A percentile compares a stretch with the other conserved stretches of the same genome.
These are phyloP conservation scores for Lipomyces starkeyi DNA, from an alignment of 805 yeast genomes.

Conservation along the genomic window DNA sequence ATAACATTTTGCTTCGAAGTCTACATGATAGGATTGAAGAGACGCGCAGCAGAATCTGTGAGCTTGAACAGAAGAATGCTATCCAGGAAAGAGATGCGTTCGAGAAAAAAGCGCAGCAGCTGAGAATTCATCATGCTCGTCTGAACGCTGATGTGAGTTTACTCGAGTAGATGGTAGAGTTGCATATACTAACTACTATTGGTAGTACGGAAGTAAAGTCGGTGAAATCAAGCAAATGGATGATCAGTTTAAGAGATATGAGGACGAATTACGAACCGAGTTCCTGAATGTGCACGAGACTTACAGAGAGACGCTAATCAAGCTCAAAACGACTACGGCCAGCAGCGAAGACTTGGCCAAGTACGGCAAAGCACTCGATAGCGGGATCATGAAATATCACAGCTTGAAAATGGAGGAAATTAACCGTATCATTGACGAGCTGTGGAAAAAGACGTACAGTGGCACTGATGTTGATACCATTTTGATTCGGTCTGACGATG, in stretches of 20 bases:
- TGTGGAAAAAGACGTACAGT: conserved; percentile 92
- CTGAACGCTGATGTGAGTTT: conserved; percentile 56
- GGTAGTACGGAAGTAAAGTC: conserved; percentile 66
- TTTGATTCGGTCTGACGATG: conserved; percentile 79
- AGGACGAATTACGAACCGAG: conserved; percentile 69
- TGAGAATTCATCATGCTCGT: conserved; percentile 57
- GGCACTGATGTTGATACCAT: conserved; percentile 96
- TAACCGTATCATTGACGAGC: conserved; percentile 82
- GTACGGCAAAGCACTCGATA: conserved; percentile 84
- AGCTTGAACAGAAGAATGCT: conserved; percentile 62
- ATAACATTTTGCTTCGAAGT: conserved; percentile 65
- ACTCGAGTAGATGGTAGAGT: neutral
- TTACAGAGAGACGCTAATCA: conserved; percentile 74
- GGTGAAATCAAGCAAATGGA: conserved; percentile 88
- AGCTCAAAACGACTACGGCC: conserved; percentile 73
- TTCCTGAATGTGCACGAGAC: conserved; percentile 67
- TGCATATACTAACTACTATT: conserved; percentile 27
- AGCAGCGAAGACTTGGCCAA: conserved; percentile 81
- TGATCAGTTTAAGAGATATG: conserved; percentile 65
- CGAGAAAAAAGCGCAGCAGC: conserved; percentile 59
- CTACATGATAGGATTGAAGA: conserved; percentile 50
- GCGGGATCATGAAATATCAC: conserved; percentile 92
- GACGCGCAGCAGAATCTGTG: conserved; percentile 51
- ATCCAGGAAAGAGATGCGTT: conserved; percentile 65
- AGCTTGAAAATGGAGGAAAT: conserved; percentile 90